Base-by-base conservation (phyloP, 1,284 basidiomycete species). In the Cryptococcus wingfieldii region DNA sequence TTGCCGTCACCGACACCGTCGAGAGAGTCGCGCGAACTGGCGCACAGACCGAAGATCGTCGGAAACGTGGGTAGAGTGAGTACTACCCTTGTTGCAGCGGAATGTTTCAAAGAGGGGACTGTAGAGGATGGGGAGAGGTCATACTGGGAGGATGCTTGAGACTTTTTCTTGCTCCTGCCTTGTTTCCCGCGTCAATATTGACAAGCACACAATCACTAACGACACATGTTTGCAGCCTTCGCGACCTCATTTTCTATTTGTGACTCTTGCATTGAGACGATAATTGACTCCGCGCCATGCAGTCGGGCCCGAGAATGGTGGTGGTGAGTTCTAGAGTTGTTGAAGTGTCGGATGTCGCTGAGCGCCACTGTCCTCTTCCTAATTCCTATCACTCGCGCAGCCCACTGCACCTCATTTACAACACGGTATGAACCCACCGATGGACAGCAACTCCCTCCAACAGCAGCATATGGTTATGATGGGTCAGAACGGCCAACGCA, bases 271-370 rank as follows among this genome's bases (percentile, higher is more conserved):
- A 34, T 34, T 34, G 31, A 34, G 31, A 34, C 31, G 6, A 6
- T 2, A 8, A 3, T 34, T 34, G 31, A 34, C 31, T 6, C 31
- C 31, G 19, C 52, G 52, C 42, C 38, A 60, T 60, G 58, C 58
- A 59, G 47, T 38, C 54, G 52, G 54, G 53, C 28, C 43, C 59
- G 7, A 54, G 59, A 53, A 57, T 57, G 55, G 59, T 54, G 19
- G 57, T 57, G 50, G 59, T 60, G 47, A 55, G 59, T 34, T 50
- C 27, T 25, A n/a, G 25, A 27, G 23, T 16, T 27, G 16, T 6
- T 7, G 31, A 23, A 14, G 5, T 25, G 10, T 8, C 27, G 41
- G 19, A 19, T 19, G 18, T 27, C 23, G 23, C 23, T 23, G 23
- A 23, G 23, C 23, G 23, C 23, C 23, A 23, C 23, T 23, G 23